Evolutionary conservation across 2,329 filamentous ascomycete species (phyloP).

Genomic region (Dichotomopilus funicola): DNA sequence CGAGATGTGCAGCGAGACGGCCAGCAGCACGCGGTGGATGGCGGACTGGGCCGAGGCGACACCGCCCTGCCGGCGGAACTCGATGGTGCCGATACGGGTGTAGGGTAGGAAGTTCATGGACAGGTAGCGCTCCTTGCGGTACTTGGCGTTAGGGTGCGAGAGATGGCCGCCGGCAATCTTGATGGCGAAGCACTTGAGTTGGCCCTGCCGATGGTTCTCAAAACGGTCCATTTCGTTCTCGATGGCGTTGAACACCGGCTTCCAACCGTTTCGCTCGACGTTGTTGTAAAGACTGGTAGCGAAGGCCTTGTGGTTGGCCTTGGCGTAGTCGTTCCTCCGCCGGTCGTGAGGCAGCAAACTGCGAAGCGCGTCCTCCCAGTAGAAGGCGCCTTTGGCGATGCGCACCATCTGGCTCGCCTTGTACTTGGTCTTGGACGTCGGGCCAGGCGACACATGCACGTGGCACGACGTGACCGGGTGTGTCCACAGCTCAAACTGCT

Average conservation of each 20-base stretch:
- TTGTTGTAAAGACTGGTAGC: background rate
- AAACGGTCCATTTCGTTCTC: background rate
- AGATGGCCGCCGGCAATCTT: background rate
- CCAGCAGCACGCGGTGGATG: conserved; percentile 1
- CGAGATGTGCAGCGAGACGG: background rate
- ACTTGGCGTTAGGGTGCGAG: background rate
- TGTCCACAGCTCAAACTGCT: background rate
- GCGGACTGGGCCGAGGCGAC: conserved; percentile 1
- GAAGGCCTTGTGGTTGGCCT: background rate
- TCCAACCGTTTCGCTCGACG: background rate
- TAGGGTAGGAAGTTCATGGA: background rate
- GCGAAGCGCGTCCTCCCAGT: background rate
- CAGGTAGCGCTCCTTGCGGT: background rate
- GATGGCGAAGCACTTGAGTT: background rate
- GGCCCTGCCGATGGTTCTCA: background rate
- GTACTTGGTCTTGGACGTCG: background rate
- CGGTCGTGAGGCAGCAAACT: background rate
- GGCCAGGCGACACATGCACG: conserved; percentile 1
- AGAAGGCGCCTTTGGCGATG: background rate
- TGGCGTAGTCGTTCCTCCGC: background rate
- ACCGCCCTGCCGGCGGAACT: conserved; percentile 1
- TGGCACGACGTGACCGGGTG: background rate
- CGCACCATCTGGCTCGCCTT: background rate
- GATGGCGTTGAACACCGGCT: background rate
- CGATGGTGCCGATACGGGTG: background rate